Evolutionary conservation across 345 rosid species (phyloP).

Genomic region (Euphorbia lathyris): DNA sequence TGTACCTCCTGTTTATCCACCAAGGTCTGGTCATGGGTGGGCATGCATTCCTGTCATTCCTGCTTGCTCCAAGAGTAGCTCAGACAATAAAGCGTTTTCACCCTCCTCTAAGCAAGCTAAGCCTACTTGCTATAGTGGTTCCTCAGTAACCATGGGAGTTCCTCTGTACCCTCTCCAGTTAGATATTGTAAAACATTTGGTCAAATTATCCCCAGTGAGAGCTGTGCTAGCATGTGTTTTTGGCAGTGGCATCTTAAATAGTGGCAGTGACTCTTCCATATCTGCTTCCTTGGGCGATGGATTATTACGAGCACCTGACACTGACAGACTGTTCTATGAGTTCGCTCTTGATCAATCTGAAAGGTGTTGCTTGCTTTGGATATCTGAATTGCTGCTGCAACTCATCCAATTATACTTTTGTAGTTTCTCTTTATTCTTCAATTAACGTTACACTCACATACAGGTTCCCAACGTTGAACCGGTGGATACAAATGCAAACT

Average conservation of each 20-base stretch:
- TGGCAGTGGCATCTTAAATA: slow-evolving; percentile 84
- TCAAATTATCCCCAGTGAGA: slow-evolving; percentile 90
- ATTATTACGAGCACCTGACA: slow-evolving; percentile 58
- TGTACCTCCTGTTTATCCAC: slow-evolving; percentile 97
- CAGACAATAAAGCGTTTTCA: slow-evolving; percentile 61
- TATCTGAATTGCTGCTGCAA: slow-evolving; percentile 4
- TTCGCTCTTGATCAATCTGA: slow-evolving; percentile 98
- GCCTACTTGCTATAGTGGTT: slow-evolving; percentile 65
- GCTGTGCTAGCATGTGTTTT: slow-evolving; percentile 94
- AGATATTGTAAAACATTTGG: slow-evolving; percentile 86
- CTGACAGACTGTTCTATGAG: slow-evolving; percentile 77
- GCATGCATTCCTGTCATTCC: slow-evolving; percentile 88
- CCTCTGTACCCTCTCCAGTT: slow-evolving; percentile 92
- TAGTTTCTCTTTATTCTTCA: slow-evolving; percentile 19
- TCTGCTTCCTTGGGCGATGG: slow-evolving; percentile 65
- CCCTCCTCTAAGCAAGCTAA: slow-evolving; percentile 73
- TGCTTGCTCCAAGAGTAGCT: slow-evolving; percentile 40
- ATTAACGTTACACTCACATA: slow-evolving; percentile 10
- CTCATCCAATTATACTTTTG: slow-evolving; percentile 17
- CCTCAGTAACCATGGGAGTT: slow-evolving; percentile 64
- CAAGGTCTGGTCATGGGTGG: slow-evolving; percentile 94
- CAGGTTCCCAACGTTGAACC: slow-evolving; percentile 91
- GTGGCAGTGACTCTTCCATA: slow-evolving; percentile 63
- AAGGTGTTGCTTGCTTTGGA: slow-evolving; percentile 48
- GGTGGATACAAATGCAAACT: slow-evolving; percentile 98